Evolutionary conservation across 2,329 filamentous ascomycete genomes (phyloP), one percentile per base, ranked within the genome.

Genomic region (Lachnum nothofagi): DNA sequence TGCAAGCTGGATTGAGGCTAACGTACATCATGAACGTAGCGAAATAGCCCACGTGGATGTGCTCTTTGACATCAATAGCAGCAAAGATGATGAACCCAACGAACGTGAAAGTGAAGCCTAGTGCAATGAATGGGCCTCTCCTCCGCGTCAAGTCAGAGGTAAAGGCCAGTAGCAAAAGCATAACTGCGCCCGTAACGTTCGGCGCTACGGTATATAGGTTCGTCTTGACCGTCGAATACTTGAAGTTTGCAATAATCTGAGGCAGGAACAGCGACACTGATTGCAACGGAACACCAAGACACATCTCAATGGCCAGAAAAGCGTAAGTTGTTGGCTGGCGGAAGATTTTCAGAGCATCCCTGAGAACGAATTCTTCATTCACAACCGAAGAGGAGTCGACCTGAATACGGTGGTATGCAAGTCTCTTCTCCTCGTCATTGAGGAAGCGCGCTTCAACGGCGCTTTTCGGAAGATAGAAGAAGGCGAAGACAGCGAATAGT

Each of bases 121-220:
- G 68, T 0, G 81, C 80, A 57, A 91, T 84, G 63, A 90, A 90
- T 0, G 86, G 85, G 46, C 83, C 57, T 34, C 63, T 46, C 16
- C 55, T 44, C 5, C 60, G 51, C 1, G 55, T 59, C 35, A 72
- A 75, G 61, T 91, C 87, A 2, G 82, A 87, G 4, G 76, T 67
- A 58, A 89, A 91, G 0, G 85, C 86, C 0, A 91, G 72, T 12
- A 90, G 68, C 0, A 91, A 71, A 3, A 91, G 72, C 75, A 89
- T 83, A 1, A 78, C 77, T 0, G 86, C 85, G 1, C 87, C 88
- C 0, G 79, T 80, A 39, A 88, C 76, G 59, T 91, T 91, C 1
- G 88, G 88, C 0, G 87, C 88, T 0, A 91, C 86, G 0, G 87
- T 91, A 68, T 87, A 90, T 0, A 91, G 74, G 60, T 93, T 91